phyloP scores from a whole-genome alignment of 345 rosid species.

The Eucalyptus leucophloia region DNA sequence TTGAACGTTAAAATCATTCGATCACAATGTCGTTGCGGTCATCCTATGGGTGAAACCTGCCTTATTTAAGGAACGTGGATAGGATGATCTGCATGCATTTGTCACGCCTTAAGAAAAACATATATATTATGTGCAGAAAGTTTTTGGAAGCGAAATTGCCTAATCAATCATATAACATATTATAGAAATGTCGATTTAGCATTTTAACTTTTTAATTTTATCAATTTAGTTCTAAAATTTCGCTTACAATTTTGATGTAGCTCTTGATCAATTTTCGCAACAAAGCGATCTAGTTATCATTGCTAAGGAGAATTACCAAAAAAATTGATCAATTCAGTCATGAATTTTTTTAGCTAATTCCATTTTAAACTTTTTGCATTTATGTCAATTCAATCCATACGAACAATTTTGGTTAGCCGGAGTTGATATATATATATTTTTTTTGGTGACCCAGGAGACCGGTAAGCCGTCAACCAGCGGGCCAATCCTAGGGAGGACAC shows the following conservation, averaged over 20 bases:
- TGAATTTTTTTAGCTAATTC: too few relatives aligned
- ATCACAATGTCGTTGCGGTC: not conserved
- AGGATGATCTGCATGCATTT: not conserved
- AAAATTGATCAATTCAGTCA: too few relatives aligned
- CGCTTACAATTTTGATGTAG: not conserved
- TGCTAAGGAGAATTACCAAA: not conserved
- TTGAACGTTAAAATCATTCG: too few relatives aligned
- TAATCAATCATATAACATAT: not conserved
- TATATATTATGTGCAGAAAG: too few relatives aligned
- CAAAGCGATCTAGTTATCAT: not conserved
- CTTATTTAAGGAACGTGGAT: not conserved
- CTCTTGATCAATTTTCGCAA: not conserved
- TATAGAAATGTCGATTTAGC: too few relatives aligned
- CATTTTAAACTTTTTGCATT: fast-evolving
- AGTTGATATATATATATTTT: too few relatives aligned
- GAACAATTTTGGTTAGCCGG: too few relatives aligned
- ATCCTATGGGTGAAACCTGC: not conserved
- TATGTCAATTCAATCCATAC: too few relatives aligned
- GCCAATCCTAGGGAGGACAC: too few relatives aligned
- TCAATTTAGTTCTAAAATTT: not conserved
- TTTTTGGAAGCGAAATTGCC: not conserved
- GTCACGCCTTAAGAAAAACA: fast-evolving
- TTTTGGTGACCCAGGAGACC: too few relatives aligned
- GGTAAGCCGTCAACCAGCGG: too few relatives aligned
- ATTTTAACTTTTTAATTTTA: too few relatives aligned